These are phyloP conservation scores for Ilyonectria destructans DNA, from an alignment of 2,329 filamentous ascomycete genomes.

Conservation along the genomic window DNA sequence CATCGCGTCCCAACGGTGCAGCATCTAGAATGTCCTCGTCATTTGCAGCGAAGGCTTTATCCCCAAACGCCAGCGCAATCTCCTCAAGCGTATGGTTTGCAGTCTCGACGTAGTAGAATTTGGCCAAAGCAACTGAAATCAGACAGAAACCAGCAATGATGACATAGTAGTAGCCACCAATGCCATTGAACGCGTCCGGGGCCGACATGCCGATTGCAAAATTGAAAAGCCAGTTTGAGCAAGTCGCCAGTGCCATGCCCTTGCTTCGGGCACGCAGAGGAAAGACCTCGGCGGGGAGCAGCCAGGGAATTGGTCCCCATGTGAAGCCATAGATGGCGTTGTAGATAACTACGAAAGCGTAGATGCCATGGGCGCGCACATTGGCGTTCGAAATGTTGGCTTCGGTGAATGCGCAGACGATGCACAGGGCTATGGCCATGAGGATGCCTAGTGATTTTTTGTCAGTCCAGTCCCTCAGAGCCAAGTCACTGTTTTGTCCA, in stretches of 20 bases:
- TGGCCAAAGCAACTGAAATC: conserved; percentile 50
- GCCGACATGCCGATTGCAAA: conserved; percentile 55
- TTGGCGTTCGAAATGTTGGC: conserved; percentile 45
- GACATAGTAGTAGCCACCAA: conserved; percentile 60
- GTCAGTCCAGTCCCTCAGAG: not conserved
- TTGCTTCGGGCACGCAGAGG: conserved; percentile 57
- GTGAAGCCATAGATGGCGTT: conserved; percentile 45
- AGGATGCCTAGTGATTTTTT: conserved; percentile 1
- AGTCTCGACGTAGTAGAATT: conserved; percentile 62
- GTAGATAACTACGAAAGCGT: conserved; percentile 58
- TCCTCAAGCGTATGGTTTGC: conserved; percentile 56
- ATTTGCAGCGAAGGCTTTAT: conserved; percentile 54
- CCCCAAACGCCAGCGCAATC: conserved; percentile 60
- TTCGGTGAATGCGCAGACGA: conserved; percentile 59
- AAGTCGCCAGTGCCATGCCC: conserved; percentile 58
- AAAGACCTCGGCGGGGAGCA: conserved; percentile 51
- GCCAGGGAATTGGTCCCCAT: conserved; percentile 59
- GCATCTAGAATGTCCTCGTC: conserved; percentile 27
- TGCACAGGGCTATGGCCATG: conserved; percentile 44
- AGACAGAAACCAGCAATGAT: conserved; percentile 61
- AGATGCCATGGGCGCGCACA: conserved; percentile 55
- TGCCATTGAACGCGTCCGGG: conserved; percentile 59
- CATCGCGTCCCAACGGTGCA: not conserved
- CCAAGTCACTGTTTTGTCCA: not conserved
- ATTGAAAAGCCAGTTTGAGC: conserved; percentile 57